Evolutionary conservation across 2,329 filamentous ascomycete species (phyloP).

Genomic region (Sodiomyces alkalinus): DNA sequence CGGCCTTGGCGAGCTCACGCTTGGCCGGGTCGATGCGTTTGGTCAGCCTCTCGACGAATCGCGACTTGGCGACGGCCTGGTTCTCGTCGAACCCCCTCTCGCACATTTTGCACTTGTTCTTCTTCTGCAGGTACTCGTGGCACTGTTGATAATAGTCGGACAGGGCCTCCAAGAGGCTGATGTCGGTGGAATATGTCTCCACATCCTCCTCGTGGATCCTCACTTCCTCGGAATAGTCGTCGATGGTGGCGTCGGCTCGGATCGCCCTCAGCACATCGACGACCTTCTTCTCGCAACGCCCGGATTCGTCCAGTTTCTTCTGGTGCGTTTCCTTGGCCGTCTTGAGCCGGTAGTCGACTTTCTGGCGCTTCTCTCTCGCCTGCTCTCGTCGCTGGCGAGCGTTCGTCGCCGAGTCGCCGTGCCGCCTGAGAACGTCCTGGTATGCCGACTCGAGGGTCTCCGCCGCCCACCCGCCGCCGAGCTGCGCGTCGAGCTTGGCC

Average conservation of each 20-base stretch:
- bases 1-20: conserved; percentile 44
- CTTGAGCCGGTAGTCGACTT: conserved; percentile 59
- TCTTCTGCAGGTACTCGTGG: conserved; percentile 46
- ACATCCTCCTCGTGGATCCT: conserved; percentile 38
- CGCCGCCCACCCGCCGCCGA: conserved; percentile 54
- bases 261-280: conserved; percentile 29
- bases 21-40: conserved; percentile 45
- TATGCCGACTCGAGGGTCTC: conserved; percentile 57
- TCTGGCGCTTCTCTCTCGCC: conserved; percentile 56
- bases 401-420: conserved; percentile 41
- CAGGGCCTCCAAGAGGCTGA: conserved; percentile 53
- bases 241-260: conserved; percentile 29
- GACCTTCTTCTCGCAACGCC: conserved; percentile 43
- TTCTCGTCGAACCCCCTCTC: conserved; percentile 50
- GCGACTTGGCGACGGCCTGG: conserved; percentile 39
- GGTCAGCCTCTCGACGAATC: conserved; percentile 51
- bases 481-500: conserved; percentile 47
- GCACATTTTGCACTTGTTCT: conserved; percentile 66
- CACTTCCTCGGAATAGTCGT: conserved; percentile 38
- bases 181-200: conserved; percentile 46
- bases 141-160: conserved; percentile 58
- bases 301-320: conserved; percentile 46
- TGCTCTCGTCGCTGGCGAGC: conserved; percentile 57
- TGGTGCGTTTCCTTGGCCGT: conserved; percentile 47
- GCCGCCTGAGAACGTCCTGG: conserved; percentile 44